Base-by-base conservation (phyloP, 169 alveolate species). In the Babesia divergens region DNA sequence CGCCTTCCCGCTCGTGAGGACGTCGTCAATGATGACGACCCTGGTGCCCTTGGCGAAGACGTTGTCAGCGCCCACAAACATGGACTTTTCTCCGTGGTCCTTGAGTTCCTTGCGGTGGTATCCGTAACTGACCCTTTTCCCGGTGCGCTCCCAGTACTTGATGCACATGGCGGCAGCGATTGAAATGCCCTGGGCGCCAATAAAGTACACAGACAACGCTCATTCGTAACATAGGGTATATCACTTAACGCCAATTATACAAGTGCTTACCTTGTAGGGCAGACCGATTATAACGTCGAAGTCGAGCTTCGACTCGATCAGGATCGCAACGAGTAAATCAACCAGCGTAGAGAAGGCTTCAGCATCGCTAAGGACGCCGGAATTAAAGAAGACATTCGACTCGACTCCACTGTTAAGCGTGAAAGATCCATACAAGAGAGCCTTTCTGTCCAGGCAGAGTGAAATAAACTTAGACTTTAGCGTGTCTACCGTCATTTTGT, bases 91-190 rank as follows among this genome's bases (percentile, higher is more conserved):
- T n/a, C 83, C 86, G 62, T 77, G 82, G 47, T 66, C 77, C 75
- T 77, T 77, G 42, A 51, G 50, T 31, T 77, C 86, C 68, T 77
- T 77, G 20, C 86, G 22, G 76, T 77, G 82, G 59, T 77, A 77
- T 7, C 71, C 86, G 68, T 28, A 77, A 52, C 44, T 37, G 29
- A 77, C 82, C 14, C 40, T n/a, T 55, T 59, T 77, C 34, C 86
- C 86, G 0, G 86, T 77, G 18, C 26, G 38, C 24, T 77, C 74
- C 54, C 58, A 77, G 70, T 77, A 77, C 59, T 77, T 77, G 29
- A 60, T 14, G 38, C 77, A 55, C 13, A 68, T 43, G 34, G 67
- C 74, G 22, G 83, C 44, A 20, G 65, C 82, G 6, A 77, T 22
- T 1, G 86, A 66, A 14, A 77, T 77, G 20, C 74, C 86, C 86